phyloP scores from a whole-genome alignment of 2,329 filamentous ascomycete genomes.

The Emmonsiellopsis sp. region DNA sequence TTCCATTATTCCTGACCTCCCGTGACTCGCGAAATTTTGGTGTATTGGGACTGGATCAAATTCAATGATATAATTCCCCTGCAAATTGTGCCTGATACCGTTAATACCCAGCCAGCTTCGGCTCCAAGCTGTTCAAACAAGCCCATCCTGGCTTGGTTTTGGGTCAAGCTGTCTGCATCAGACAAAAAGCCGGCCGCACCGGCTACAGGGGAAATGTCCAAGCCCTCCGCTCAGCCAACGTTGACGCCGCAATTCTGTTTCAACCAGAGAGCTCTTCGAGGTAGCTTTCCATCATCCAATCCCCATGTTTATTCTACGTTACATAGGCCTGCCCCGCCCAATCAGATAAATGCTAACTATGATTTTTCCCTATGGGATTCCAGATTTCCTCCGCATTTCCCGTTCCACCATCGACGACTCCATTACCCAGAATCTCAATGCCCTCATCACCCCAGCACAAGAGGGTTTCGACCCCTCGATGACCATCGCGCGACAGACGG shows the following conservation, averaged over 20 bases:
- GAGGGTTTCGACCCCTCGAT: slow-evolving; percentile 69
- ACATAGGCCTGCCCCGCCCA: slow-evolving; percentile 13
- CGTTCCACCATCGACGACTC: slow-evolving; percentile 81
- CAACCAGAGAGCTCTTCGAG: slow-evolving; percentile 57
- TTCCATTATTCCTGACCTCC: no score
- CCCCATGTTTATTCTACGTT: no score
- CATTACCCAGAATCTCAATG: slow-evolving; percentile 88
- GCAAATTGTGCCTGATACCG: background rate
- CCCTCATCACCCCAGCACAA: slow-evolving; percentile 64
- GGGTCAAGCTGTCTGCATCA: slow-evolving; percentile 19
- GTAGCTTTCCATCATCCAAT: slow-evolving; percentile 30
- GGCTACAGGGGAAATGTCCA: slow-evolving; percentile 28
- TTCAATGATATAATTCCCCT: background rate
- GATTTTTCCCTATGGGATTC: slow-evolving; percentile 9
- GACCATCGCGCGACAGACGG: slow-evolving; percentile 54
- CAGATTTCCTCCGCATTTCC: slow-evolving; percentile 86
- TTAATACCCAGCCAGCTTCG: background rate
- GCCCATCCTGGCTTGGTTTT: slow-evolving; percentile 34
- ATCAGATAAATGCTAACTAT: background rate
- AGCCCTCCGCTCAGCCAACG: slow-evolving; percentile 36
- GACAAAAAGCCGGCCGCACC: slow-evolving; percentile 16
- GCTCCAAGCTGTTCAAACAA: background rate
- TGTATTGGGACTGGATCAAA: background rate
- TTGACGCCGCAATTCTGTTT: slow-evolving; percentile 72
- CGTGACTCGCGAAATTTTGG: background rate